Conservation (phyloP, 805 yeast species). For the Saturnispora silvae region DNA sequence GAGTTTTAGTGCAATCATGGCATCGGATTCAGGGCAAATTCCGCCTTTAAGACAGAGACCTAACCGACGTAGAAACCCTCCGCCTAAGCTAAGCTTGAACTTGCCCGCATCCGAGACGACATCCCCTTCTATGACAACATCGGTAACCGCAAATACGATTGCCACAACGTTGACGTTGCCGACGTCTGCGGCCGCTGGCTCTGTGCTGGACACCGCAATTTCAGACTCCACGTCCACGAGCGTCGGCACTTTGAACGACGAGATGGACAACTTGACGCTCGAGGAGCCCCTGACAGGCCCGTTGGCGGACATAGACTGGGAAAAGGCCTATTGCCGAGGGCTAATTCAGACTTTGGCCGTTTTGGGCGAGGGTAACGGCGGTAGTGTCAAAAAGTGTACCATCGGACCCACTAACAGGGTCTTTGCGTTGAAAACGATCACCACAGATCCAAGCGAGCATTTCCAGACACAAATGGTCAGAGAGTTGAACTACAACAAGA, state of each 20-base stretch:
- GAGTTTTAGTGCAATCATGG: too few relatives aligned
- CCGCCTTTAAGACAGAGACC: conserved; percentile 3
- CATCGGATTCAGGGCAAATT: too few relatives aligned
- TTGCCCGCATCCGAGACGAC: conserved; percentile 2
- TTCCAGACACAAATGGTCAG: conserved; percentile 83
- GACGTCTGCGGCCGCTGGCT: too few relatives aligned
- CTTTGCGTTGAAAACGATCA: conserved; percentile 75
- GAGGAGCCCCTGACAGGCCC: background rate
- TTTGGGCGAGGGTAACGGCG: conserved; percentile 93
- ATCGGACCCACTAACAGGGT: conserved; percentile 46
- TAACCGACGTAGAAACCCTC: background rate
- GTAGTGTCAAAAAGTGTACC: conserved; percentile 73
- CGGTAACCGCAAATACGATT: background rate
- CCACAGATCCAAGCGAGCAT: conserved; percentile 73
- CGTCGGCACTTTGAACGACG: background rate
- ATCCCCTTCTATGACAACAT: background rate
- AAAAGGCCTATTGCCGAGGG: conserved; percentile 41
- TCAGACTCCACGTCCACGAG: background rate
- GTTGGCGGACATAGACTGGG: conserved; percentile 45
- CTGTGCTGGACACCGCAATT: background rate
- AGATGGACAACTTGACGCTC: background rate
- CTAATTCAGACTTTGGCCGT: conserved; percentile 58
- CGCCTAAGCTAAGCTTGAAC: background rate
- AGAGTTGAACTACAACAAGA: conserved; percentile 79
- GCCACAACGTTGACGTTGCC: background rate